These are phyloP conservation scores for Talaromyces nanjingensis DNA, from an alignment of 495 filamentous ascomycete genomes.

Conservation along the genomic window DNA sequence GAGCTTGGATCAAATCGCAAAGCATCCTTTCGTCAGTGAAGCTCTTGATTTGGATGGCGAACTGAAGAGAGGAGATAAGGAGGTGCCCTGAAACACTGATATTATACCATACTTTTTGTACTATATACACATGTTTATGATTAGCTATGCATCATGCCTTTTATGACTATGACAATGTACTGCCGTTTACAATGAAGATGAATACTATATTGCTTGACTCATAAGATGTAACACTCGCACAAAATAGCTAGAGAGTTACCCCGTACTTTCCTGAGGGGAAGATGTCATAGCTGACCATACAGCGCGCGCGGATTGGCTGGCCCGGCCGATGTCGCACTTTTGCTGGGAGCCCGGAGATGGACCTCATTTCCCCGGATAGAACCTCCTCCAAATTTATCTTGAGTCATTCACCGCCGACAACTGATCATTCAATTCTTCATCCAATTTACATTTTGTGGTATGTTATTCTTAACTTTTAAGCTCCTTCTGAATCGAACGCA, in stretches of 20 bases:
- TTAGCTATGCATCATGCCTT: constrained; percentile 7
- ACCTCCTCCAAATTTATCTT: background rate
- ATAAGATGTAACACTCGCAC: background rate
- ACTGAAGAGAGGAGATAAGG: constrained; percentile 60
- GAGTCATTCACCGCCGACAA: background rate
- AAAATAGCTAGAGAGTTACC: background rate
- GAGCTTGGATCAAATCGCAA: constrained; percentile 61
- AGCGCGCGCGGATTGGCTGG: constrained; percentile 5
- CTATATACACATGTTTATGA: constrained; percentile 9
- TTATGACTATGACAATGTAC: constrained; percentile 2
- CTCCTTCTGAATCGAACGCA: background rate
- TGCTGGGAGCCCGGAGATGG: background rate
- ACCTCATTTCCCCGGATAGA: constrained; percentile 5
- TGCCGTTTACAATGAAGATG: background rate
- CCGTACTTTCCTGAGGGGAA: background rate
- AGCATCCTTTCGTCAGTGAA: constrained; percentile 66
- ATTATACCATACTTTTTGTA: constrained; percentile 4
- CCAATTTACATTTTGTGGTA: background rate
- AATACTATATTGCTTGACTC: background rate
- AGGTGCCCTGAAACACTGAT: constrained; percentile 35
- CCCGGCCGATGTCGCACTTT: background rate
- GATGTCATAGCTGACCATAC: background rate
- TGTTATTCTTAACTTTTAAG: background rate
- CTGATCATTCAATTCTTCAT: background rate
- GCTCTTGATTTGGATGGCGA: constrained; percentile 68